Base-by-base conservation (phyloP, 495 filamentous ascomycete species). In the Xylaria telfairii region DNA sequence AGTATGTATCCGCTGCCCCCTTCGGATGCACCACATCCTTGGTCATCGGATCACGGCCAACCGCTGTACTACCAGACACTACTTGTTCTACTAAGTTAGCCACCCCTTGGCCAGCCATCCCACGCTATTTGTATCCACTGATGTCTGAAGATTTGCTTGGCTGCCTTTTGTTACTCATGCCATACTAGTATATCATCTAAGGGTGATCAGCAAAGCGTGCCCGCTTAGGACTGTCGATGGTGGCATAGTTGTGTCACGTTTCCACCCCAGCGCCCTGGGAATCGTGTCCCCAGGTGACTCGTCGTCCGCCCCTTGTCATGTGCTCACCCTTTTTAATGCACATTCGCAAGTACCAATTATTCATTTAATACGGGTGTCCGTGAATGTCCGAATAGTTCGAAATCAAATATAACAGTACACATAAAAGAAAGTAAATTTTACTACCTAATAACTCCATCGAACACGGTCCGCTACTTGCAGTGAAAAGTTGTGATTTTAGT, bases 371-470 rank as follows among this genome's bases (percentile, higher is more conserved):
- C 15, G 37, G 37, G 41, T 32, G 4, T 44, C 21, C n/a, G 21
- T n/a, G 26, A 21, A 44, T 10, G 30, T 42, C 26, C 7, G 7
- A 28, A 28, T 24, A 4, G 19, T 3, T 39, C 7, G 4, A 32
- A 15, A n/a, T 24, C 17, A 65, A 26, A 24, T 37, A 41, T 51
- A 65, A n/a, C 7, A 63, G 26, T 47, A 70, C 61, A 47, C 37
- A 61, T 57, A 47, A 65, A 68, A 49, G 61, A 63, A 70, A 65
- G 17, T 59, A 39, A 70, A 57, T 70, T 65, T 28, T 56, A 65
- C 68, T 70, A 70, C 68, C 68, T 70, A 70, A 46, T 42, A 65
- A 70, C 47, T 63, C 65, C 57, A 24, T 41, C 67, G 42, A 69
- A 32, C 37, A 69, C 17, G 47, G 13, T 34, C 57, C 46, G 59